These are phyloP conservation scores for Penicillium canescens DNA, from an alignment of 495 filamentous ascomycete species.

Conservation along the genomic window DNA sequence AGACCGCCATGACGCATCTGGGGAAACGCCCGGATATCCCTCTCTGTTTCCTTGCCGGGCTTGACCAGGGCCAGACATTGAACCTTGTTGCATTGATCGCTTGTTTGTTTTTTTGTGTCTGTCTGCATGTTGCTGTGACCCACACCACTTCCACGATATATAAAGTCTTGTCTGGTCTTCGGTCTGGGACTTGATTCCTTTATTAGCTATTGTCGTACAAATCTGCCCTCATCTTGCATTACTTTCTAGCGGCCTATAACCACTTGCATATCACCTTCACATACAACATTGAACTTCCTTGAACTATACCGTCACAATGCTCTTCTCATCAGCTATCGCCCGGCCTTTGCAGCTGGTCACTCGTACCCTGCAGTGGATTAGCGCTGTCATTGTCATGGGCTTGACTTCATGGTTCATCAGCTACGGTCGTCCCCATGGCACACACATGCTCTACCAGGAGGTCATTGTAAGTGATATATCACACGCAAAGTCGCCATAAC, in stretches of 20 bases:
- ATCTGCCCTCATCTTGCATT: not conserved
- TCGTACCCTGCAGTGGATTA: conserved; percentile 50
- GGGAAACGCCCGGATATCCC: conserved; percentile 16
- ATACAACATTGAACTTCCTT: not conserved
- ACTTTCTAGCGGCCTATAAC: not conserved
- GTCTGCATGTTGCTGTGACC: not conserved
- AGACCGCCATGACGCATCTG: conserved; percentile 37
- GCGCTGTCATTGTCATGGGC: conserved; percentile 61
- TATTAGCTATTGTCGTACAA: not conserved
- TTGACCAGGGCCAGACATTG: conserved; percentile 7
- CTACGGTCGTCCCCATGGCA: conserved; percentile 36
- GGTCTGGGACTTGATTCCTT: not conserved
- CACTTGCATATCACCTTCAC: not conserved
- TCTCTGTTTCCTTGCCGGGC: conserved; percentile 13
- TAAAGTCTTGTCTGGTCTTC: conserved; percentile 5
- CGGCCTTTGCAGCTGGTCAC: conserved; percentile 38
- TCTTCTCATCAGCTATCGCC: conserved; percentile 27
- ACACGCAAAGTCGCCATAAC: no score
- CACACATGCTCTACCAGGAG: conserved; percentile 54
- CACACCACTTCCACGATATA: not conserved
- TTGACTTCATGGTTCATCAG: conserved; percentile 57
- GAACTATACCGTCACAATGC: conserved; percentile 22
- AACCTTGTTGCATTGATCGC: conserved; percentile 7
- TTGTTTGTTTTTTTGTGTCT: conserved; percentile 17
- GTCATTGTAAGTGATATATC: conserved; percentile 51